Conservation (phyloP, 148 eudicot species). For the Camellia lanceoleosa region DNA sequence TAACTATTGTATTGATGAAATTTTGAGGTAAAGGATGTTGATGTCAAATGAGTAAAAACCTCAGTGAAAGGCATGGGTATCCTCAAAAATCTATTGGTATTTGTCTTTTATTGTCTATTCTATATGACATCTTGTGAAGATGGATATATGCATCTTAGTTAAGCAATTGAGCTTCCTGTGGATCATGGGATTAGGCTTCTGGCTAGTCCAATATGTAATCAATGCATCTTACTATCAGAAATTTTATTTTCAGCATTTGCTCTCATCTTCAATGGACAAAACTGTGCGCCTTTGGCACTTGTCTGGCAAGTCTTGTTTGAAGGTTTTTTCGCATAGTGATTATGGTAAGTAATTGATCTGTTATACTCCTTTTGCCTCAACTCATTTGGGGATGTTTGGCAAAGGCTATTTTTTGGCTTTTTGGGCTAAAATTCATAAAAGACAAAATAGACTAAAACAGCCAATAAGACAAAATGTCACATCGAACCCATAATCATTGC, state of each 20-base stretch:
- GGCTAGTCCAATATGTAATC: background rate
- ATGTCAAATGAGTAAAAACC: background rate
- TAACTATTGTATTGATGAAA: background rate
- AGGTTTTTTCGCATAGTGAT: conserved; percentile 94
- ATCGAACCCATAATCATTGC: no score
- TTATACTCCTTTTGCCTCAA: background rate
- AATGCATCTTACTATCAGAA: conserved; percentile 19
- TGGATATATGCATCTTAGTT: background rate
- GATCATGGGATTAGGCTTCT: background rate
- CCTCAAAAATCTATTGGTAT: background rate
- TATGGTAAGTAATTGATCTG: conserved; percentile 63
- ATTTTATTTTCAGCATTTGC: conserved; percentile 67
- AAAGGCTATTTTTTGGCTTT: no score
- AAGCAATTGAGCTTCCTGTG: background rate
- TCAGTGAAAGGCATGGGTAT: background rate
- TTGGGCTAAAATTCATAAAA: no score
- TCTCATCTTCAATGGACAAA: conserved; percentile 99
- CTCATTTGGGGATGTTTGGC: background rate
- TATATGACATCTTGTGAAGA: background rate
- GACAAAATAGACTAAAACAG: no score
- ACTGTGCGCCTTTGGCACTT: conserved; percentile 95
- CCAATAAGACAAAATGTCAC: no score
- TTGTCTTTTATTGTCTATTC: background rate
- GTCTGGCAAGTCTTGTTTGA: conserved; percentile 82
- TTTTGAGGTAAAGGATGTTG: background rate